Percentiles rank a stretch among this genome's conserved stretches.
Evolutionary conservation across 2,329 filamentous ascomycete species (phyloP).

Genomic region (Penicillium sp.): DNA sequence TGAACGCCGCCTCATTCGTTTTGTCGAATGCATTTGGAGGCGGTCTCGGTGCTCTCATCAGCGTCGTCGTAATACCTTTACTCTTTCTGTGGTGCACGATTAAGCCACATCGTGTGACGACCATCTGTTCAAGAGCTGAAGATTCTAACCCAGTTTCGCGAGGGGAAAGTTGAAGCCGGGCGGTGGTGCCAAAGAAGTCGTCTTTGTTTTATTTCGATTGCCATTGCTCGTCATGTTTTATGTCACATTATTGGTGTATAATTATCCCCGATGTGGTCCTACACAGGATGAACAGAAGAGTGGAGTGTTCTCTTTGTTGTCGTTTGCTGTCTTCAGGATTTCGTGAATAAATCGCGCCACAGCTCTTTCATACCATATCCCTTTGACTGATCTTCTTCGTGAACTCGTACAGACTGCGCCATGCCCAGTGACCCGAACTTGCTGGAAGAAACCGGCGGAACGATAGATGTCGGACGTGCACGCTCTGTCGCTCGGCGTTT

Average conservation of each 20-base stretch:
- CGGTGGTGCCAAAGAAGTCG: background rate
- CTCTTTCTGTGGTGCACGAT: background rate
- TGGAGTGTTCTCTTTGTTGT: background rate
- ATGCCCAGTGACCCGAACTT: constrained; percentile 61
- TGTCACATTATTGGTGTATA: background rate
- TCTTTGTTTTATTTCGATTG: background rate
- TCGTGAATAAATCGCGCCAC: constrained; percentile 74
- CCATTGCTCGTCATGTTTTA: background rate
- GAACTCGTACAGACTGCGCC: constrained; percentile 55
- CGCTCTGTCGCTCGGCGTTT: constrained; percentile 59
- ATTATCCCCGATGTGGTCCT: background rate
- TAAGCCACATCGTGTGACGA: background rate
- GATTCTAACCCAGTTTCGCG: background rate
- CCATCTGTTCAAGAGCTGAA: background rate
- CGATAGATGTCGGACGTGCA: constrained; percentile 36
- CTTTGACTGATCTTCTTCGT: constrained; percentile 70
- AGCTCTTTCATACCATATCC: constrained; percentile 83
- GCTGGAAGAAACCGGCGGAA: constrained; percentile 40
- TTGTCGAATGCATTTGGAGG: background rate
- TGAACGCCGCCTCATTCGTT: background rate
- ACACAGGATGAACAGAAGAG: background rate
- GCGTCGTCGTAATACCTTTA: background rate
- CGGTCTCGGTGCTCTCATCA: background rate
- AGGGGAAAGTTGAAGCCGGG: background rate
- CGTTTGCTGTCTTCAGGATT: constrained; percentile 4